Conservation (phyloP, 495 filamentous ascomycete genomes). For the Aspergillus asperescens region DNA sequence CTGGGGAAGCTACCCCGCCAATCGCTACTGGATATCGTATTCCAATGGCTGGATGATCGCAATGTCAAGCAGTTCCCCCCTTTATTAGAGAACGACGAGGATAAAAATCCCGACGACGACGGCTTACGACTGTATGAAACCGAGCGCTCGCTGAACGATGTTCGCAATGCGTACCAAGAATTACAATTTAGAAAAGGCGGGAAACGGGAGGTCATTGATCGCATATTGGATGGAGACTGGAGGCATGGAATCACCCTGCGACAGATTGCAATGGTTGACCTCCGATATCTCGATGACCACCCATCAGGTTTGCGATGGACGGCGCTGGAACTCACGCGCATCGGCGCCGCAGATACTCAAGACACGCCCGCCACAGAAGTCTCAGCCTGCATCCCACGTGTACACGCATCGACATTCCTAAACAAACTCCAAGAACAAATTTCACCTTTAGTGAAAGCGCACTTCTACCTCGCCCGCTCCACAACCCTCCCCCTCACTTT, state of each 20-base stretch:
- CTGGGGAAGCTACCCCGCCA: conserved; percentile 63
- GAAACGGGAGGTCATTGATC: conserved; percentile 68
- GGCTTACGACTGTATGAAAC: conserved; percentile 55
- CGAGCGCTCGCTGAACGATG: conserved; percentile 53
- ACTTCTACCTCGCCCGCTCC: conserved; percentile 68
- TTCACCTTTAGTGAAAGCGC: conserved; percentile 68
- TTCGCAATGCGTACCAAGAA: conserved; percentile 57
- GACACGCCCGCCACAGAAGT: conserved; percentile 28
- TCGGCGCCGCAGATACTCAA: conserved; percentile 17
- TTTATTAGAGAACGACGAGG: conserved; percentile 29
- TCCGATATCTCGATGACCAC: conserved; percentile 73
- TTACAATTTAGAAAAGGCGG: conserved; percentile 56
- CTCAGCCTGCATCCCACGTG: conserved; percentile 55
- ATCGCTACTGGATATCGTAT: conserved; percentile 61
- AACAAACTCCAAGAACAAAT: conserved; percentile 65
- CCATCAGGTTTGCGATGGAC: conserved; percentile 69
- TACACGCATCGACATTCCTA: conserved; percentile 72
- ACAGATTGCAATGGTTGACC: conserved; percentile 74
- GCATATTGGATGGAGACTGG: conserved; percentile 79
- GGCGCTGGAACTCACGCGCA: conserved; percentile 54
- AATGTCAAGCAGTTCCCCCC: conserved; percentile 51
- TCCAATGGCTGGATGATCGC: conserved; percentile 66
- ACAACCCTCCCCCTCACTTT: conserved; percentile 59
- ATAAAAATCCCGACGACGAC: conserved; percentile 28
- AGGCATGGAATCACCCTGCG: conserved; percentile 68